These are phyloP conservation scores for Cladophialophora psammophila DNA, from an alignment of 2,329 filamentous ascomycete species.

Conservation along the genomic window DNA sequence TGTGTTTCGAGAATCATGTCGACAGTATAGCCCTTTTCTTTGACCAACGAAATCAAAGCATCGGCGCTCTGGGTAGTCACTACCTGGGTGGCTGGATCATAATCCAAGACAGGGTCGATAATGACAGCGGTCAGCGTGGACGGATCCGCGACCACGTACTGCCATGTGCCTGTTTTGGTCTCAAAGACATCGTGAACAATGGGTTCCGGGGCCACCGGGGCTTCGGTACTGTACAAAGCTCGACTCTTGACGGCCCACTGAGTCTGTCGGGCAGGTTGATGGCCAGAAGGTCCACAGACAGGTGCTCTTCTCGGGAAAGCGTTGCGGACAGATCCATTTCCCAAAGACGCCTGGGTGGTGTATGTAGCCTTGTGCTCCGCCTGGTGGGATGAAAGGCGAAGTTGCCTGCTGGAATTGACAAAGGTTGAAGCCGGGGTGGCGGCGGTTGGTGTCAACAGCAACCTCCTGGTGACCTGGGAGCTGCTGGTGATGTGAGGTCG, in stretches of 20 bases:
- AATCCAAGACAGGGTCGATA: slow-evolving; percentile 70
- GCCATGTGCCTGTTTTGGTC: slow-evolving; percentile 62
- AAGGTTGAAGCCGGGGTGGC: background rate
- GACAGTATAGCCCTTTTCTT: slow-evolving; percentile 57
- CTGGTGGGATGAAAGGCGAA: background rate
- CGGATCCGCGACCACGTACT: slow-evolving; percentile 67
- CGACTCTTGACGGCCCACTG: background rate
- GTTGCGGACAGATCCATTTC: background rate
- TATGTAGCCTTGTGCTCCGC: slow-evolving; percentile 1
- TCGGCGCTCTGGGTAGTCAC: slow-evolving; percentile 64
- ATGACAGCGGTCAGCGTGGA: slow-evolving; percentile 59
- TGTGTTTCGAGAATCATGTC: slow-evolving; percentile 68
- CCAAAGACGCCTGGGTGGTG: background rate
- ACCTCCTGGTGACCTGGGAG: background rate
- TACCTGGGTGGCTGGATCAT: slow-evolving; percentile 52
- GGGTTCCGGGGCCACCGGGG: background rate
- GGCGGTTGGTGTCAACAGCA: background rate
- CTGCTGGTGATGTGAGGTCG: background rate
- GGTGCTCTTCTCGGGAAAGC: background rate
- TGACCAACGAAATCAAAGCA: slow-evolving; percentile 54
- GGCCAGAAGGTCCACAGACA: background rate
- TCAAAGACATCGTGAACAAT: slow-evolving; percentile 47
- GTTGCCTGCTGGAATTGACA: slow-evolving; percentile 6
- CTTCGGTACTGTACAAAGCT: slow-evolving; percentile 11
- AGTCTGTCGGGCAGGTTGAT: background rate